Conservation (phyloP, 345 rosid genomes). For the Turritis glabra region DNA sequence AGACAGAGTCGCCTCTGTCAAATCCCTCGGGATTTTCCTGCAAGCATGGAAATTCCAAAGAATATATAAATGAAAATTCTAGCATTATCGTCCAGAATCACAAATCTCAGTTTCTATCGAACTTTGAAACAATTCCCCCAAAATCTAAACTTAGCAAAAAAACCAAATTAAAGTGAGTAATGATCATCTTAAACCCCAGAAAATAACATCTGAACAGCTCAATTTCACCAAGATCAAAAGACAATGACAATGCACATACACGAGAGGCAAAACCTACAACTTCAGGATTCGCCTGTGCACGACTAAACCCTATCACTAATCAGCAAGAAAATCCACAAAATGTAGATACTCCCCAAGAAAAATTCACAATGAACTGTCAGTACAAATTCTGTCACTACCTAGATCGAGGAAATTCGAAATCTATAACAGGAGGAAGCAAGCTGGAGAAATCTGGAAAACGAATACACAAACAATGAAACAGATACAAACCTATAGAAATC, state of each 20-base stretch:
- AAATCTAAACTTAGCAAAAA: not conserved
- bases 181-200: conserved; percentile 3
- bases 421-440: not conserved
- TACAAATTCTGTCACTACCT: not conserved
- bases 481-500: conserved; percentile 69
- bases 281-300: conserved; percentile 1
- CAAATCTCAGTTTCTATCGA: not conserved
- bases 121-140: not conserved
- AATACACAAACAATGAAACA: conserved; percentile 1
- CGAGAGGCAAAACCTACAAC: conserved; percentile 11
- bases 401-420: conserved; percentile 21
- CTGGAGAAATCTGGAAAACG: not conserved
- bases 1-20: conserved; percentile 94
- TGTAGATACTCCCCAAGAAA: not conserved
- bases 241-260: conserved; percentile 3
- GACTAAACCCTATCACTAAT: conserved; percentile 21
- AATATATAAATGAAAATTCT: not conserved
- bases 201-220: not conserved
- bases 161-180: not conserved
- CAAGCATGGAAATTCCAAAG: conserved; percentile 19
- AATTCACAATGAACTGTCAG: not conserved
- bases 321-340: not conserved
- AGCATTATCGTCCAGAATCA: not conserved
- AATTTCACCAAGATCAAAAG: conserved; percentile 19
- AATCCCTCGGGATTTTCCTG: conserved; percentile 99